Evolutionary conservation across 768 basidiomycete species (phyloP), one percentile per base, ranked within the genome.

Genomic region (Holtermanniella nyarrowii): DNA sequence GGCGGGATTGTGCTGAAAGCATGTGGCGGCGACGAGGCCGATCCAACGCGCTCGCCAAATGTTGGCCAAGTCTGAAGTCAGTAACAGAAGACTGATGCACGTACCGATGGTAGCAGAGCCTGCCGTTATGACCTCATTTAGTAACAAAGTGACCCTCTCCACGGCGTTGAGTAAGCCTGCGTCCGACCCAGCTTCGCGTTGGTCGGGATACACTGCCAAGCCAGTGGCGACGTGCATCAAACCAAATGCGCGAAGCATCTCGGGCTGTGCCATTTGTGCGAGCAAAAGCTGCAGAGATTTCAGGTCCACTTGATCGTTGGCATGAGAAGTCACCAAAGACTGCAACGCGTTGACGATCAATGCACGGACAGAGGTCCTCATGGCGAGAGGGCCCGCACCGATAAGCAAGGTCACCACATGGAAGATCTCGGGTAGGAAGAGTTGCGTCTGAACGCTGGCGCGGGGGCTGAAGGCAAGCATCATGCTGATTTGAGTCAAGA

Each of bases 21-120:
- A 88, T 0, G 85, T 86, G 1, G 86, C 81, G 0, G 86, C 85
- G 13, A 88, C 81, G 52, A 95, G 69, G 40, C 86, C 82, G 84
- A 89, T 89, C 88, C 89, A 93, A 27, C 90, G 78, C 23, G 89
- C 87, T 53, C 85, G 79, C 90, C 90, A 95, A 2, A 85, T 79
- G 63, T 95, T 95, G 25, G 85, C 72, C 41, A 57, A 61, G 44
- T 68, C 66, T 68, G 10, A 7, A 20, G 47, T 23, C 42, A 49
- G 22, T 27, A 31, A 37, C 46, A 40, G 46, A 44, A 20, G 7
- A 20, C 20, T 42, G 45, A 3, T 26, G 1, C 14, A 69, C 78
- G 48, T 54, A 90, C 89, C 87, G 68, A 74, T 78, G 2, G 81
- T 80, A 13, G 82, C 82, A 0, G 86, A 77, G 4, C 82, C 78